A percentile compares a stretch with the other conserved stretches of the same genome.
Conservation (phyloP, 2,329 filamentous ascomycete genomes). For the Elsinoe ampelina region DNA sequence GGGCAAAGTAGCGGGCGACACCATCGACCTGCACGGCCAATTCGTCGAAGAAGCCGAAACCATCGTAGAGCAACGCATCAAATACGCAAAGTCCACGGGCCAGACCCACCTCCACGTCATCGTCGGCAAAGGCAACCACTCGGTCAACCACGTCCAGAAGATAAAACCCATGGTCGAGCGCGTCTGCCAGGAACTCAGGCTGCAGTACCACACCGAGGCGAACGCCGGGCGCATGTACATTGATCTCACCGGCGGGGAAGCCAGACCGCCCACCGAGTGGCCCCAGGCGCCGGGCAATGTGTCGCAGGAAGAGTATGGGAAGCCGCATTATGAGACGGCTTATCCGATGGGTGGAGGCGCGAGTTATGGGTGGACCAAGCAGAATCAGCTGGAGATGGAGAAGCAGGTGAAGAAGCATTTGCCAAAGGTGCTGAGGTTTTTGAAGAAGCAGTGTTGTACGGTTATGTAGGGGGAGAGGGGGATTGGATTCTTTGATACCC, state of each 20-base stretch:
- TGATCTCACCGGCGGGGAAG: slow-evolving; percentile 66
- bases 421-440: slow-evolving; percentile 51
- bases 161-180: slow-evolving; percentile 91
- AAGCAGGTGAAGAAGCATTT: slow-evolving; percentile 53
- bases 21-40: slow-evolving; percentile 88
- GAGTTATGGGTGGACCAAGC: slow-evolving; percentile 28
- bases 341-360: slow-evolving; percentile 32
- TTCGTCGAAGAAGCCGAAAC: slow-evolving; percentile 92
- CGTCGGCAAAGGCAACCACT: slow-evolving; percentile 92
- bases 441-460: slow-evolving; percentile 57
- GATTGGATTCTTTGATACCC: slow-evolving; percentile 6
- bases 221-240: slow-evolving; percentile 87
- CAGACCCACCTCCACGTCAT: slow-evolving; percentile 87
- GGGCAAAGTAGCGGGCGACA: slow-evolving; percentile 65
- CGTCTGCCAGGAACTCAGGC: slow-evolving; percentile 70
- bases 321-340: slow-evolving; percentile 32
- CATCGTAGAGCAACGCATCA: slow-evolving; percentile 78
- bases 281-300: slow-evolving; percentile 29
- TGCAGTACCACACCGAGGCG: slow-evolving; percentile 76
- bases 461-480: slow-evolving; percentile 52
- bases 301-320: slow-evolving; percentile 38
- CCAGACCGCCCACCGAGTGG: slow-evolving; percentile 37
- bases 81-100: slow-evolving; percentile 61
- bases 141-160: slow-evolving; percentile 71
- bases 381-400: slow-evolving; percentile 47